Evolutionary conservation across 2,329 filamentous ascomycete genomes (phyloP).

Genomic region (Cordyceps cateniannulata): DNA sequence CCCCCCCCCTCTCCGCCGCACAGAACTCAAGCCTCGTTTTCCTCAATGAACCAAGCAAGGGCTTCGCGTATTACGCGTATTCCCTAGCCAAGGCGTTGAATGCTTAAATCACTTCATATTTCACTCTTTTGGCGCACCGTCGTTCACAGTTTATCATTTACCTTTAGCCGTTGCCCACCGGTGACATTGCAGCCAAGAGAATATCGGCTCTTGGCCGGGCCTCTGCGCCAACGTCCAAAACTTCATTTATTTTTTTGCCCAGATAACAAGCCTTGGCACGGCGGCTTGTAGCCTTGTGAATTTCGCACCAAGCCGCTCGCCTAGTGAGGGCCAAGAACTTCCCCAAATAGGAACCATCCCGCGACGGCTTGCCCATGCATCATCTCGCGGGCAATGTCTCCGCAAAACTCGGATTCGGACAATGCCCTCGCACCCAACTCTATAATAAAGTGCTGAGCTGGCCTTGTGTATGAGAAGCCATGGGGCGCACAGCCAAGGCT

Average conservation of each 20-base stretch:
- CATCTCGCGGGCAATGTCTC: background rate
- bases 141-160: no score
- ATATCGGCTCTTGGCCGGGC: background rate
- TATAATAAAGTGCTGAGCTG: background rate
- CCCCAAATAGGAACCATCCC: background rate
- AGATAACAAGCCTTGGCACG: background rate
- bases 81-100: background rate
- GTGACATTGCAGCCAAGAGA: background rate
- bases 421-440: background rate
- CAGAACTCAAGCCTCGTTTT: background rate
- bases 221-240: background rate
- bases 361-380: conserved; percentile 2
- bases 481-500: background rate
- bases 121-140: no score
- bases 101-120: background rate
- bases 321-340: background rate
- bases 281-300: background rate
- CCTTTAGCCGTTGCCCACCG: background rate
- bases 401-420: conserved; percentile 5
- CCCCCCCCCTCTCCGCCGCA: no score
- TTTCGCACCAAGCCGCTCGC: background rate
- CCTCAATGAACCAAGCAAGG: background rate
- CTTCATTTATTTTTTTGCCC: background rate
- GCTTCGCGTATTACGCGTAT: conserved; percentile 11
- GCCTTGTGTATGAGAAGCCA: background rate